Conservation (phyloP, 225 moss, liverwort and hornwort species). For the Asterella californica region DNA sequence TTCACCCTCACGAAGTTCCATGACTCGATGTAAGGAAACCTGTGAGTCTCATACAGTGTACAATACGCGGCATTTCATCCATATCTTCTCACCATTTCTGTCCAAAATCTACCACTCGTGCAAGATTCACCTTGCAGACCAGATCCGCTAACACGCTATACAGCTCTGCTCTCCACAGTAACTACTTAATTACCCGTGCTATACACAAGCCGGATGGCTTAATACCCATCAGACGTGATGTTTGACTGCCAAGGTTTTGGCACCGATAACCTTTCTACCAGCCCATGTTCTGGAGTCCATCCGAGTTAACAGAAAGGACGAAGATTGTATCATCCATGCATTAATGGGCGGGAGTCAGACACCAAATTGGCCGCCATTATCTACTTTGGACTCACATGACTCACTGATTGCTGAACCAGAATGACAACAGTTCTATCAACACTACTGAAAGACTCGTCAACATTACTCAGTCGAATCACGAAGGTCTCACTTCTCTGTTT, state of each 20-base stretch:
- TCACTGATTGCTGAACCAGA: background rate
- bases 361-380: background rate
- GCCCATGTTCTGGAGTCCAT: background rate
- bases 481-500: background rate
- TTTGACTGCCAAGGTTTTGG: background rate
- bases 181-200: background rate
- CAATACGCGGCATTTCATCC: background rate
- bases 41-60: background rate
- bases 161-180: background rate
- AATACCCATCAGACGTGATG: background rate
- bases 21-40: background rate
- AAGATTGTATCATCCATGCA: constrained; percentile 4
- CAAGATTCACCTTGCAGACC: background rate
- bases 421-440: background rate
- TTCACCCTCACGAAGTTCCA: background rate
- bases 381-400: background rate
- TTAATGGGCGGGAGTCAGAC: background rate
- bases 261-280: no score
- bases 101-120: background rate
- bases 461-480: background rate
- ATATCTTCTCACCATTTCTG: background rate
- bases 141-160: background rate
- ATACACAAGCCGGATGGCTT: background rate
- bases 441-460: no score
- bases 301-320: background rate